These are phyloP conservation scores for Paxillus rubicundulus DNA, from an alignment of 768 basidiomycete genomes.

Conservation along the genomic window DNA sequence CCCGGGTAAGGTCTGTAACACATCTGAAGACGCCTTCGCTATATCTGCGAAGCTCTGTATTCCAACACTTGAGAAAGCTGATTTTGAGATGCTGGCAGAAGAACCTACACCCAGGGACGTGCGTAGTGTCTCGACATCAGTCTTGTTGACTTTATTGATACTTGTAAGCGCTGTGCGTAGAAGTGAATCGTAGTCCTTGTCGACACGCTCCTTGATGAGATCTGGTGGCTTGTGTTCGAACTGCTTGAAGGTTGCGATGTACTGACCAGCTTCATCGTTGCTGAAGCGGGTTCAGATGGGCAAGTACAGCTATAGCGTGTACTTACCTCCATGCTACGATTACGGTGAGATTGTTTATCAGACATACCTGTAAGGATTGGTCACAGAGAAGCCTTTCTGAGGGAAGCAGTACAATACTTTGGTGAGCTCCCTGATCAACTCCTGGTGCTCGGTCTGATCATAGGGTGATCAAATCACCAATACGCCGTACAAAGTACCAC, in stretches of 20 bases:
- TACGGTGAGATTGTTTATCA: slow-evolving; percentile 91
- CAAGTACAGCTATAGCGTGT: slow-evolving; percentile 19
- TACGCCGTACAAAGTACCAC: slow-evolving; percentile 27
- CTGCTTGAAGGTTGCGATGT: slow-evolving; percentile 87
- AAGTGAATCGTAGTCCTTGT: slow-evolving; percentile 83
- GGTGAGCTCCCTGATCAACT: slow-evolving; percentile 88
- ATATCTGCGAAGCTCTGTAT: slow-evolving; percentile 84
- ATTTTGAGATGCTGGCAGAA: not conserved
- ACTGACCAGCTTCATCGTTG: slow-evolving; percentile 87
- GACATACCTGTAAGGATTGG: slow-evolving; percentile 53
- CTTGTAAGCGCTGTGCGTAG: slow-evolving; percentile 81
- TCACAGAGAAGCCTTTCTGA: slow-evolving; percentile 1
- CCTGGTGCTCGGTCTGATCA: slow-evolving; percentile 83
- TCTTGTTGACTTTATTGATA: slow-evolving; percentile 95
- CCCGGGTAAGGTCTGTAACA: slow-evolving; percentile 82
- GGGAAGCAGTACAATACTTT: slow-evolving; percentile 47
- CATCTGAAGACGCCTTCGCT: slow-evolving; percentile 65
- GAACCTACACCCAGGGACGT: slow-evolving; percentile 84
- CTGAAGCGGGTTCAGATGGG: slow-evolving; percentile 37
- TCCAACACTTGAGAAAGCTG: slow-evolving; percentile 2
- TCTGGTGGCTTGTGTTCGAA: slow-evolving; percentile 93
- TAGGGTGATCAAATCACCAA: not conserved
- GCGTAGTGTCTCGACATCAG: slow-evolving; percentile 90
- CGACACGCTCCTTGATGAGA: slow-evolving; percentile 90
- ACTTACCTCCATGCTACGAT: slow-evolving; percentile 87